Conservation (phyloP, 1,284 basidiomycete genomes). For the Trichosporon sp. region DNA sequence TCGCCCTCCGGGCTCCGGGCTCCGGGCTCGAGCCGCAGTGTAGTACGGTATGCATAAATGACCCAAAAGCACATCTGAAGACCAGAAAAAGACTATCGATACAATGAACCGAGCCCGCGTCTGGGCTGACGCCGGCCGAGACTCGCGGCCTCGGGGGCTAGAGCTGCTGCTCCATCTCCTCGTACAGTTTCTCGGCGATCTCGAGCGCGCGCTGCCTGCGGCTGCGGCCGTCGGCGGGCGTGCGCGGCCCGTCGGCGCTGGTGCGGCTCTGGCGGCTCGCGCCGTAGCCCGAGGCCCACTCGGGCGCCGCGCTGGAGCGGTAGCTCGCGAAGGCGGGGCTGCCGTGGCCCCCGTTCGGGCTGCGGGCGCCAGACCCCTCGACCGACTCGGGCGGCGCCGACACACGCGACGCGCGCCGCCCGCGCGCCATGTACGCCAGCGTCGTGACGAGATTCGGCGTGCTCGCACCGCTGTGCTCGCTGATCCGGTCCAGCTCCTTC, state of each 20-base stretch:
- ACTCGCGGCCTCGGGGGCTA: not conserved
- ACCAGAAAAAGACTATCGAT: not conserved
- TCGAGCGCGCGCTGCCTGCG: conserved; percentile 15
- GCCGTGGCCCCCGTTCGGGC: not conserved
- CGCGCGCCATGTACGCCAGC: not conserved
- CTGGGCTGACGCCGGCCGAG: too few species aligned
- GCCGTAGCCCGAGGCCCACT: not conserved
- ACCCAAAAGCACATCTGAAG: not conserved
- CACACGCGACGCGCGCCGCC: not conserved
- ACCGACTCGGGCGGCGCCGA: not conserved
- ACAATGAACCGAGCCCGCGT: not conserved
- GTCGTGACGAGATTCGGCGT: not conserved
- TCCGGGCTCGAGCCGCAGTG: not conserved
- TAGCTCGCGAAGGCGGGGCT: not conserved
- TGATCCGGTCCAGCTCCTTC: not conserved
- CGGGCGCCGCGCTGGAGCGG: not conserved
- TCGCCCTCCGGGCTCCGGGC: not conserved
- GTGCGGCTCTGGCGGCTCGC: not conserved
- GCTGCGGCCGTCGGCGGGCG: conserved; percentile 7
- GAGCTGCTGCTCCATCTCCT: conserved; percentile 19
- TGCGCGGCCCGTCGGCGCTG: not conserved
- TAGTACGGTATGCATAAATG: not conserved
- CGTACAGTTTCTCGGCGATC: conserved; percentile 21
- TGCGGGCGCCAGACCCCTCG: not conserved
- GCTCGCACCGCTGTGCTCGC: not conserved